Evolutionary conservation across 441 rosid genomes (phyloP), one percentile per base, ranked within the genome.

Genomic region (Cnidoscolus chayamansa): DNA sequence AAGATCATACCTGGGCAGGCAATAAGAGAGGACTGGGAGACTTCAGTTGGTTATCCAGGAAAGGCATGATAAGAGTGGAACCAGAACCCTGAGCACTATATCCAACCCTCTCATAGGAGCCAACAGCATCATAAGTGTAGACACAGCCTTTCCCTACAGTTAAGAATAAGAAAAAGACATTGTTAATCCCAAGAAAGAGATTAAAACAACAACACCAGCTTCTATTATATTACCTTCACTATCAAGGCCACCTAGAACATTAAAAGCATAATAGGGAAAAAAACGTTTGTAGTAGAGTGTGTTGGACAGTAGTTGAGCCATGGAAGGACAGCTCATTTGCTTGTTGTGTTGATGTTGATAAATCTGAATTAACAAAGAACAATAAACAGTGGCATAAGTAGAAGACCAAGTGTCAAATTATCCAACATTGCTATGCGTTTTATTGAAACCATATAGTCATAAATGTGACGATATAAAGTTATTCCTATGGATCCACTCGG

Each of bases 301-400:
- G 81, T 94, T 94, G 66, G 97, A 92, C 67, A 90, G 97, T 58
- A 94, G 86, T 76, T 92, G 97, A 45, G 86, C 98, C 98, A 94
- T 92, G 43, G 94, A 94, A 53, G 97, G 94, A 66, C 97, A 92
- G 81, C 97, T 90, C 97, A 92, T 90, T 81, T 92, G 97, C 86
- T 94, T 95, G 85, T 88, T 93, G 82, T 93, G 98, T 78, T 95
- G 98, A 81, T 95, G 98, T 77, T 95, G 99, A 76, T 95, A 95
- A 48, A 90, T 87, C 98, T 95, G 86, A 55, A 70, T 70, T 72
- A 57, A n/a, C 35, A 59, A 56, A 40, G 45, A 40, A 40, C 13
- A 66, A 60, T 30, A 74, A 35, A 15, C 17, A 19, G 68, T 13
- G 10, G 32, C 49, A 68, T 77, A 67, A 79, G 60, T 16, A 35